Evolutionary conservation across 192 early-diverging fungal species (phyloP).

Genomic region (Dissophora ornata): DNA sequence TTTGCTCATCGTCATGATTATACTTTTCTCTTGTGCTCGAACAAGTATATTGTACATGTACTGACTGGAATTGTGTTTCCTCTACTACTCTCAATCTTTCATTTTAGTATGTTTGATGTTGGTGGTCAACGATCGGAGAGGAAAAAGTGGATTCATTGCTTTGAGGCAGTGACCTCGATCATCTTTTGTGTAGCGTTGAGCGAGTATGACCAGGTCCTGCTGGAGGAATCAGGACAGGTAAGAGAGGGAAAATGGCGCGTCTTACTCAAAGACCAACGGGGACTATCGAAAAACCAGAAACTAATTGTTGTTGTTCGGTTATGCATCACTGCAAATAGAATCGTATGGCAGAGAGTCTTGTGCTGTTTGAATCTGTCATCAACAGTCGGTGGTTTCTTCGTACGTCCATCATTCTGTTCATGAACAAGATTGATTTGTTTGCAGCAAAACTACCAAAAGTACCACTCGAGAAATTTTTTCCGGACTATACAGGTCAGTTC

Average conservation of each 20-base stretch:
- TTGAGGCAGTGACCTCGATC: slow-evolving; percentile 89
- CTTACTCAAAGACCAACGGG: no score
- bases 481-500: slow-evolving; percentile 85
- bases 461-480: slow-evolving; percentile 85
- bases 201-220: slow-evolving; percentile 92
- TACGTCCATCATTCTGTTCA: slow-evolving; percentile 91
- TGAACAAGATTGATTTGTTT: slow-evolving; percentile 96
- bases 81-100: no score
- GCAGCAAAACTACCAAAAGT: slow-evolving; percentile 80
- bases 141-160: slow-evolving; percentile 90
- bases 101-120: slow-evolving; percentile 90
- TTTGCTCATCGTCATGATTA: no score
- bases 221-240: slow-evolving; percentile 84
- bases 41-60: no score
- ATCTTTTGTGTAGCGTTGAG: slow-evolving; percentile 94
- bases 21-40: no score
- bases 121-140: slow-evolving; percentile 88
- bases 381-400: slow-evolving; percentile 94
- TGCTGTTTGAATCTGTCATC: slow-evolving; percentile 91
- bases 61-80: no score
- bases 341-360: slow-evolving; percentile 91
- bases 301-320: no score
- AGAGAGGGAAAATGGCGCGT: no score
- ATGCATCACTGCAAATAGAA: no score
- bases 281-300: no score